These are phyloP conservation scores for Acorus calamus DNA, from an alignment of 106 monocot genomes.

Conservation along the genomic window DNA sequence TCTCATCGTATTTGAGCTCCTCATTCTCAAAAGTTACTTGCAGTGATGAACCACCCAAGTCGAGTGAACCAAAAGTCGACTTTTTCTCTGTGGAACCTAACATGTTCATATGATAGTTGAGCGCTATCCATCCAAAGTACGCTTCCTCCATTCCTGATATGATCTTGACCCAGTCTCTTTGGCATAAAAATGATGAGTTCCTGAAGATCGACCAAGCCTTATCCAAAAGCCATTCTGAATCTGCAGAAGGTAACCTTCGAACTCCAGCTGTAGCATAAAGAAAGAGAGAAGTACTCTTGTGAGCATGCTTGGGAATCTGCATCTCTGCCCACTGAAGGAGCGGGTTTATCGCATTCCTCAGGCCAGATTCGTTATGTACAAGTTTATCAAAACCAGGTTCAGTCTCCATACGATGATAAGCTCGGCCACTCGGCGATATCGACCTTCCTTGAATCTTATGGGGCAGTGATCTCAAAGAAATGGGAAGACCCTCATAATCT, in stretches of 20 bases:
- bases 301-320: conserved; percentile 72
- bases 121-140: conserved; percentile 96
- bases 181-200: conserved; percentile 69
- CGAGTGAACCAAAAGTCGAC: conserved; percentile 76
- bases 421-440: conserved; percentile 47
- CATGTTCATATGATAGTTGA: conserved; percentile 67
- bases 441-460: conserved; percentile 33
- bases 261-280: conserved; percentile 95
- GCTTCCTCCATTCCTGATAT: conserved; percentile 95
- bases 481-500: conserved; percentile 32
- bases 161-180: conserved; percentile 69
- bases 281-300: conserved; percentile 60
- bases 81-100: conserved; percentile 41
- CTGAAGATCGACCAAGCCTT: conserved; percentile 78
- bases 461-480: conserved; percentile 63
- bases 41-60: conserved; percentile 92
- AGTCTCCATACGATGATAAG: conserved; percentile 96
- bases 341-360: conserved; percentile 61
- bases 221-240: conserved; percentile 85
- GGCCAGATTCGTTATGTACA: conserved; percentile 67
- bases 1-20: conserved; percentile 40
- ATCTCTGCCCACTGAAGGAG: conserved; percentile 82
- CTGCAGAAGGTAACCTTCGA: conserved; percentile 61
- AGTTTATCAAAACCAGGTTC: conserved; percentile 91
- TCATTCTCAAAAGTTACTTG: conserved; percentile 90